phyloP scores from a whole-genome alignment of 495 filamentous ascomycete species.

The Penicillium pulvis region DNA sequence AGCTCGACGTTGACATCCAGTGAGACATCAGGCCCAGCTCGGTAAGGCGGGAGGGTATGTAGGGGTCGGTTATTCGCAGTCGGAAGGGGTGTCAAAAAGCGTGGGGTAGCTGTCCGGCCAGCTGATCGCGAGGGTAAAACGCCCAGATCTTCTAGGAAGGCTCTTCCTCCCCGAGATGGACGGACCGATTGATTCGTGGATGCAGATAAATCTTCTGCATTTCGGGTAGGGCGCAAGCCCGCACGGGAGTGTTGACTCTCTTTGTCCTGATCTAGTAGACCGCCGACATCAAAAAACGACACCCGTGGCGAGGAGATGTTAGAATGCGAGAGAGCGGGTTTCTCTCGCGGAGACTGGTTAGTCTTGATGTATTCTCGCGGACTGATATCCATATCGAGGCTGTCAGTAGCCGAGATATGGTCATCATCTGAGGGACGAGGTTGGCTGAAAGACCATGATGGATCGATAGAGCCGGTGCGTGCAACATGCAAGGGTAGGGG shows the following conservation, averaged over 20 bases:
- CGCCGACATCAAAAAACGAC: constrained; percentile 74
- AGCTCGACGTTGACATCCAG: constrained; percentile 40
- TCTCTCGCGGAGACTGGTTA: constrained; percentile 27
- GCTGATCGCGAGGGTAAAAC: constrained; percentile 29
- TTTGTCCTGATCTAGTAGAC: constrained; percentile 53
- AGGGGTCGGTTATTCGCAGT: background rate
- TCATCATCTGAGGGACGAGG: constrained; percentile 29
- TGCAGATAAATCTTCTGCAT: background rate
- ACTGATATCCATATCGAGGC: constrained; percentile 37
- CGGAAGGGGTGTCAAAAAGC: background rate
- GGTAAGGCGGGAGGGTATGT: constrained; percentile 25
- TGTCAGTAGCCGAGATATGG: constrained; percentile 31
- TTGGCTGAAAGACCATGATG: constrained; percentile 36
- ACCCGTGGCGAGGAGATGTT: constrained; percentile 47
- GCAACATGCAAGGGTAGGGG: constrained; percentile 30
- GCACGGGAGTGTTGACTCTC: constrained; percentile 17
- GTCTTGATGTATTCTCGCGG: constrained; percentile 43
- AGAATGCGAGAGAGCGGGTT: background rate
- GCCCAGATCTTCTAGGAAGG: constrained; percentile 61
- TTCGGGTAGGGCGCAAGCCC: background rate
- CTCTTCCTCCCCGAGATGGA: constrained; percentile 40
- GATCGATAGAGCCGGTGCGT: constrained; percentile 32
- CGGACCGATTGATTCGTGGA: constrained; percentile 3
- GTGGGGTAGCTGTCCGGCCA: background rate
- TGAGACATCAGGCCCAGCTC: constrained; percentile 27